These are phyloP conservation scores for Solanum neorickii DNA, from an alignment of 257 asterid genomes.

Conservation along the genomic window DNA sequence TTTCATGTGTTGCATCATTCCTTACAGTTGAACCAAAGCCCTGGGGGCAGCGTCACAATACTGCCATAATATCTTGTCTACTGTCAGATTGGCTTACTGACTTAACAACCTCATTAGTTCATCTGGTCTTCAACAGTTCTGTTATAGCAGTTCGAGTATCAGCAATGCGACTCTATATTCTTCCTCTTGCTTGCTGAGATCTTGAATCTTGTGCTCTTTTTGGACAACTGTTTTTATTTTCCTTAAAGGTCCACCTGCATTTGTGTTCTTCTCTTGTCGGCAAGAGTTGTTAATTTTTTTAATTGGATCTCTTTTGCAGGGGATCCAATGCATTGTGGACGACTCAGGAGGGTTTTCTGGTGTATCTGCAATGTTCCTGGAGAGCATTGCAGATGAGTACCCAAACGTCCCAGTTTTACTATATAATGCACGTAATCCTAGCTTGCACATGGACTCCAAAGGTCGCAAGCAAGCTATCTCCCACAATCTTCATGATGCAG, in stretches of 20 bases:
- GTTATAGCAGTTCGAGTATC: not conserved
- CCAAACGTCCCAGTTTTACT: constrained; percentile 72
- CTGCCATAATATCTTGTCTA: not conserved
- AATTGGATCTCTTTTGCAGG: constrained; percentile 24
- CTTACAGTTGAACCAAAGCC: not conserved
- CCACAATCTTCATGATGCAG: constrained; percentile 65
- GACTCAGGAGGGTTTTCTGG: constrained; percentile 92
- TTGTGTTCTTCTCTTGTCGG: not conserved
- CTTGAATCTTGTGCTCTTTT: not conserved
- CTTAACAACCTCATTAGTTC: not conserved
- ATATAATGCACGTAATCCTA: constrained; percentile 55
- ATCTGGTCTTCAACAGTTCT: not conserved
- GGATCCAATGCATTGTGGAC: constrained; percentile 75
- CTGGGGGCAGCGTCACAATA: not conserved
- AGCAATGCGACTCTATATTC: not conserved
- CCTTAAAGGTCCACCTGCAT: not conserved
- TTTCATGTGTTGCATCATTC: not conserved
- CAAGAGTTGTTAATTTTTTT: not conserved
- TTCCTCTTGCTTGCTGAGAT: not conserved
- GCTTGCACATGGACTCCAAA: constrained; percentile 18
- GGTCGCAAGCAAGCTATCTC: constrained; percentile 45
- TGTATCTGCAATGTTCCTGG: constrained; percentile 67
- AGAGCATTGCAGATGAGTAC: constrained; percentile 86
- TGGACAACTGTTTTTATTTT: not conserved
- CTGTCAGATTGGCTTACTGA: not conserved